Conservation (phyloP, 2,329 filamentous ascomycete genomes). For the Phaeosphaeria sp. region DNA sequence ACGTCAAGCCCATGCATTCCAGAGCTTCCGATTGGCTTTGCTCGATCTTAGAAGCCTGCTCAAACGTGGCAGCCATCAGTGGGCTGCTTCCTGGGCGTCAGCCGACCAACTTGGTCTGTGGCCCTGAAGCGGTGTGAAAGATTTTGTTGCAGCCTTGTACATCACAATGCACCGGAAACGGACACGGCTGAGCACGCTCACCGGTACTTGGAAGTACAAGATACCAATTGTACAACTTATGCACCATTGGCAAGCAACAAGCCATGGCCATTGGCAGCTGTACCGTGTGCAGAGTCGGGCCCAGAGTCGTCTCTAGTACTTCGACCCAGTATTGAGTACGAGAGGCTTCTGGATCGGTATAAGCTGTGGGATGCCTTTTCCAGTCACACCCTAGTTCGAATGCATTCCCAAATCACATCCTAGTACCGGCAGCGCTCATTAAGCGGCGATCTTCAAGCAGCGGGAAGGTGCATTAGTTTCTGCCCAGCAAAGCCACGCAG, state of each 20-base stretch:
- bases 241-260: neutral
- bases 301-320: too few relatives aligned
- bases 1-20: neutral
- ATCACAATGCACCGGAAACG: neutral
- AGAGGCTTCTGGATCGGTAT: neutral
- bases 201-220: neutral
- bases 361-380: neutral
- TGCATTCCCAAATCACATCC: neutral
- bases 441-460: slow-evolving; percentile 2
- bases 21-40: slow-evolving; percentile 10
- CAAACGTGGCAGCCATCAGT: slow-evolving; percentile 15
- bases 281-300: neutral
- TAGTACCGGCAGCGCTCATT: slow-evolving; percentile 1
- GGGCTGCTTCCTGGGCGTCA: slow-evolving; percentile 7
- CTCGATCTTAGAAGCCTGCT: neutral
- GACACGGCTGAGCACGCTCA: slow-evolving; percentile 2
- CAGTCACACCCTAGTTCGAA: neutral
- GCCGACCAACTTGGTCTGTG: neutral
- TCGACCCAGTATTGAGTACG: neutral
- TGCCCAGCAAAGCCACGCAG: neutral
- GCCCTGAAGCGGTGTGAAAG: slow-evolving; percentile 1
- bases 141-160: neutral
- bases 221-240: neutral
- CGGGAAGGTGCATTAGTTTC: slow-evolving; percentile 8
- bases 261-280: neutral